Evolutionary conservation across 345 rosid genomes (phyloP), one percentile per base, ranked within the genome.

Genomic region (Moricandia moricandioides): DNA sequence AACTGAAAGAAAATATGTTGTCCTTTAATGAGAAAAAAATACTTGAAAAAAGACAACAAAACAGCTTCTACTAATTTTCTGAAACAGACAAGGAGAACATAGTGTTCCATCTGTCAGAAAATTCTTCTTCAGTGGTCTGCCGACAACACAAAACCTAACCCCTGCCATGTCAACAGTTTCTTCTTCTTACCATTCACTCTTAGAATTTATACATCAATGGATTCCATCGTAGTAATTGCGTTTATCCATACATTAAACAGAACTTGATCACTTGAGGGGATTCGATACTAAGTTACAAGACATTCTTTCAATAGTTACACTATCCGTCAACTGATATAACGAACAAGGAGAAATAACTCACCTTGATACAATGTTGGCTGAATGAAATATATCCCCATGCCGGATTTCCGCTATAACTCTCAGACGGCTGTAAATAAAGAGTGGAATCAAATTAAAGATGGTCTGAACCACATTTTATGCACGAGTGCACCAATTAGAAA

Each of bases 281-380:
- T 58, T 60, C 60, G 24, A 47, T 60, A 34, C 52, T 66, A 33
- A n/a, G 6, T 14, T 34, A 21, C 47, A 31, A 43, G 65, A 30
- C 61, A 24, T 39, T 64, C n/a, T 47, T 71, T 26, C 31, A 1
- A 24, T 58, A 65, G 7, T 35, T 59, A 35, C 66, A 34, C 26
- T 30, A 62, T 69, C 59, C 55, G 30, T 17, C 76, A 65, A 27
- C 68, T 4, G 30, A 59, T 59, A 68, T 9, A 58, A 66, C 54
- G 7, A 52, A 73, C 16, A 62, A 69, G 70, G 67, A 82, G 37
- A 60, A 66, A 52, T 34, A 61, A 74, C 73, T 78, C 75, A 91
- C 98, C 99, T 96, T 72, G 98, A 92, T 58, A 96, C 96, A 75
- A 96, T 92, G 84, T 96, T 96, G 76, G 98, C 97, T 49, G 99